These are phyloP conservation scores for Peronospora belbahrii DNA, from an alignment of 352 stramenopile species.

Conservation along the genomic window DNA sequence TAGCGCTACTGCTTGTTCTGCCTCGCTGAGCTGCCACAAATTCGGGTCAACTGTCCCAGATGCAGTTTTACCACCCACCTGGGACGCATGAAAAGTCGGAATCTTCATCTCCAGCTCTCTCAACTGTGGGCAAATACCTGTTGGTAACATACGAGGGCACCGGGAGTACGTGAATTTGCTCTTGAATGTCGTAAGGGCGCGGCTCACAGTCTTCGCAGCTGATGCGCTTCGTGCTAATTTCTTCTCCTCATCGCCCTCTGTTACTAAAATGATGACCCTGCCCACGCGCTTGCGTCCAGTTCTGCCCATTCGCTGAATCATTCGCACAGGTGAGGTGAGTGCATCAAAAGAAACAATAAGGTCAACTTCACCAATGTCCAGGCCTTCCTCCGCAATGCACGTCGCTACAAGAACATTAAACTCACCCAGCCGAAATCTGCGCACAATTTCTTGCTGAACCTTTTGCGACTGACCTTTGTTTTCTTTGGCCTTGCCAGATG, in stretches of 20 bases:
- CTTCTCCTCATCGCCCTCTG: constrained; percentile 85
- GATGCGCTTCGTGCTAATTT: constrained; percentile 74
- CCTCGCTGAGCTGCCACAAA: constrained; percentile 58
- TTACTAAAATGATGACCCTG: constrained; percentile 83
- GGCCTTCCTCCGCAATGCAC: constrained; percentile 93
- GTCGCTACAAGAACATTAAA: constrained; percentile 93
- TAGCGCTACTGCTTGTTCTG: constrained; percentile 42
- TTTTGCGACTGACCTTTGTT: constrained; percentile 91
- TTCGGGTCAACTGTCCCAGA: constrained; percentile 11
- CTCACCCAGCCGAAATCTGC: constrained; percentile 74
- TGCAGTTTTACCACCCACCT: constrained; percentile 53
- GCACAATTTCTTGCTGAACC: constrained; percentile 92
- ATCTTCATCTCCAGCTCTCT: constrained; percentile 64
- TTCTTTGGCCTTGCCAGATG: constrained; percentile 72
- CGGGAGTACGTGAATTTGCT: constrained; percentile 83
- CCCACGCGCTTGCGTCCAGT: constrained; percentile 94
- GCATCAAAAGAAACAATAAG: constrained; percentile 92
- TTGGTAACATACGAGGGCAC: constrained; percentile 66
- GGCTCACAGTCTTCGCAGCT: constrained; percentile 71
- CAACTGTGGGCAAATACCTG: constrained; percentile 39
- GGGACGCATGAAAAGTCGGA: constrained; percentile 66
- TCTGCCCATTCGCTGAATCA: constrained; percentile 92
- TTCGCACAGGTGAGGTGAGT: constrained; percentile 91
- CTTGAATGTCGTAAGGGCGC: constrained; percentile 84
- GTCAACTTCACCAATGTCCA: constrained; percentile 94